These are phyloP conservation scores for Cutaneotrichosporon sp. DNA, from an alignment of 1,284 basidiomycete species.

Conservation along the genomic window DNA sequence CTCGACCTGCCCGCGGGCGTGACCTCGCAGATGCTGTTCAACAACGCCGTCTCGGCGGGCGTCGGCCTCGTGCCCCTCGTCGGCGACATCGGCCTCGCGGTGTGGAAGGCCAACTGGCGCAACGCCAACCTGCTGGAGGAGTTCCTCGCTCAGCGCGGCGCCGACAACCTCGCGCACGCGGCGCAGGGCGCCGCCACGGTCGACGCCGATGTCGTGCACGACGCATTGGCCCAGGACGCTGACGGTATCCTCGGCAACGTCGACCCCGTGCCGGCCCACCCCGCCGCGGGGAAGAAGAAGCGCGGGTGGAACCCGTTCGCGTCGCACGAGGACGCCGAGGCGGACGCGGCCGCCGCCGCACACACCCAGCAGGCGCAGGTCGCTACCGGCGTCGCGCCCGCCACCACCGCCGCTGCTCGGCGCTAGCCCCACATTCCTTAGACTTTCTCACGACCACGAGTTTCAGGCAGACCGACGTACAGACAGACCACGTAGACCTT, in stretches of 20 bases:
- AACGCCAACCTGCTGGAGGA: constrained; percentile 63
- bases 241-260: background rate
- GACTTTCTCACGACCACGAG: background rate
- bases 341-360: background rate
- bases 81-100: constrained; percentile 73
- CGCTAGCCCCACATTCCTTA: background rate
- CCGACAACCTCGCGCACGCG: constrained; percentile 37
- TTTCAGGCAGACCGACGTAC: too few relatives aligned
- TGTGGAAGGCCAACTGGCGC: constrained; percentile 85
- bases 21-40: constrained; percentile 70
- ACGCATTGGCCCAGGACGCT: background rate
- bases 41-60: constrained; percentile 71
- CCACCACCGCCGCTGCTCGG: background rate
- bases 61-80: constrained; percentile 75
- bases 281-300: background rate
- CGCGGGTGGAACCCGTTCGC: constrained; percentile 4
- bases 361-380: background rate
- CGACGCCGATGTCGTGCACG: background rate
- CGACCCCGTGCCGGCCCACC: background rate
- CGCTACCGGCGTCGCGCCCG: background rate
- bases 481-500: too few relatives aligned
- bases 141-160: constrained; percentile 47
- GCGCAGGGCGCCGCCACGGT: background rate
- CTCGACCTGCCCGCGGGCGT: constrained; percentile 67
- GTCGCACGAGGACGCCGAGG: background rate